Base-by-base conservation (phyloP, 2,329 filamentous ascomycete species). In the Claviceps monticola region DNA sequence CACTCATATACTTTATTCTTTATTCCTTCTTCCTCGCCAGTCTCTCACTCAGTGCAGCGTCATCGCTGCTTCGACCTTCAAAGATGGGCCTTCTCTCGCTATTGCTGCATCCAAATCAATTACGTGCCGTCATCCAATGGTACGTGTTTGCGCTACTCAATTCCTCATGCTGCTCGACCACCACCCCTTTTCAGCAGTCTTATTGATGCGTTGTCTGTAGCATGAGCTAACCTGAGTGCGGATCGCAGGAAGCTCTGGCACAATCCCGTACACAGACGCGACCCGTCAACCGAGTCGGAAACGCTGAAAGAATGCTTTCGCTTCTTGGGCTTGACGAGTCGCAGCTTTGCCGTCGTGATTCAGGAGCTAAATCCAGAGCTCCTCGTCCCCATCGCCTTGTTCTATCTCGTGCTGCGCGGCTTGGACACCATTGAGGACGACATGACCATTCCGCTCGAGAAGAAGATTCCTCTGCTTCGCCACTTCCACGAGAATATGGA, bases 361-460 rank as follows among this genome's bases (percentile, higher is more conserved):
- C 82, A 95, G 70, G 93, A 98, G 71, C 79, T 98, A 44, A 90
- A 96, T 65, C 89, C 89, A 1, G 91, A 98, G 70, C 82, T 98
- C 36, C 80, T 97, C 38, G 80, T 96, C 42, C 89, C 93, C 23
- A 78, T 97, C 46, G 82, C 84, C 52, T 74, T 97, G 9, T 98
- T 98, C 76, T 98, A 98, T 72, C 80, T 98, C 29, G 80, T 88
- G 50, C 77, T 98, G 51, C 87, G 93, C 55, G 93, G 88, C 46
- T 79, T 98, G 49, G 93, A 98, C 68, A 98, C 93, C n/a, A 87
- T 98, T 55, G 93, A 98, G 71, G 93, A 98, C 74, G 93, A 98
- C 69, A 97, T 96, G 82, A 95, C 89, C 5, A 84, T 98, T 55
- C 74, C 84, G 2, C 71, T 91, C 41, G 76, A 79, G 57, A 83